phyloP scores from a whole-genome alignment of 1,284 basidiomycete species.

The Irpex sp. region DNA sequence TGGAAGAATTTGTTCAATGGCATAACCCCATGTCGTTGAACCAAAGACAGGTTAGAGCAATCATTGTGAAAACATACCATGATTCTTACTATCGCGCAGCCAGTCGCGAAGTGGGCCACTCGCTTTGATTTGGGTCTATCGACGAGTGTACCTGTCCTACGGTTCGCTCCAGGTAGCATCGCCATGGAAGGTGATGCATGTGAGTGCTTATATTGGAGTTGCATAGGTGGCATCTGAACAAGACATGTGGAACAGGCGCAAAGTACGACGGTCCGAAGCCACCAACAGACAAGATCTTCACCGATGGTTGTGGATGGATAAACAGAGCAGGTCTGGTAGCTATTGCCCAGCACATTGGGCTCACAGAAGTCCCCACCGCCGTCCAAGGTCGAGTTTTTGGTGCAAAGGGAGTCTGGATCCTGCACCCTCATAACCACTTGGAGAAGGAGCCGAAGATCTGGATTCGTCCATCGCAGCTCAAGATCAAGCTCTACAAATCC shows the following conservation, averaged over 20 bases:
- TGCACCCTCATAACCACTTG: conserved; percentile 42
- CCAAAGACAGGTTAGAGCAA: conserved; percentile 44
- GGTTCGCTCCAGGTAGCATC: conserved; percentile 49
- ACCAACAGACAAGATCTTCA: conserved; percentile 56
- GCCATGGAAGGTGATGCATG: conserved; percentile 43
- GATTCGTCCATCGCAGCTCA: conserved; percentile 65
- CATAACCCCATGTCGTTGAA: conserved; percentile 60
- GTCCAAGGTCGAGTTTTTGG: conserved; percentile 68
- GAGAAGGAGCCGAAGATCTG: conserved; percentile 48
- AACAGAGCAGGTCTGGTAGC: conserved; percentile 51
- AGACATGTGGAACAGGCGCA: conserved; percentile 26
- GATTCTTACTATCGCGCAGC: conserved; percentile 33
- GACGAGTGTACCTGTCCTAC: conserved; percentile 56
- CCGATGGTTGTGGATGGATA: conserved; percentile 72
- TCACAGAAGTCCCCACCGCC: conserved; percentile 46
- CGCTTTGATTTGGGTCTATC: conserved; percentile 65
- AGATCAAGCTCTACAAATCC: conserved; percentile 42
- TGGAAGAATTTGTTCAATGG: conserved; percentile 52
- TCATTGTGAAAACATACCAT: background rate
- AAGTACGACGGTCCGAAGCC: conserved; percentile 32
- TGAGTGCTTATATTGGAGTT: conserved; percentile 23
- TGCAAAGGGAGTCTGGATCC: conserved; percentile 65
- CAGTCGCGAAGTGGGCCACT: conserved; percentile 62
- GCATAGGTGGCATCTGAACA: too few relatives aligned
- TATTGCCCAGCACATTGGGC: conserved; percentile 41